Percentiles rank a stretch among this genome's conserved stretches.
These are phyloP conservation scores for Cerrena zonata DNA, from an alignment of 1,284 basidiomycete species.

Conservation along the genomic window DNA sequence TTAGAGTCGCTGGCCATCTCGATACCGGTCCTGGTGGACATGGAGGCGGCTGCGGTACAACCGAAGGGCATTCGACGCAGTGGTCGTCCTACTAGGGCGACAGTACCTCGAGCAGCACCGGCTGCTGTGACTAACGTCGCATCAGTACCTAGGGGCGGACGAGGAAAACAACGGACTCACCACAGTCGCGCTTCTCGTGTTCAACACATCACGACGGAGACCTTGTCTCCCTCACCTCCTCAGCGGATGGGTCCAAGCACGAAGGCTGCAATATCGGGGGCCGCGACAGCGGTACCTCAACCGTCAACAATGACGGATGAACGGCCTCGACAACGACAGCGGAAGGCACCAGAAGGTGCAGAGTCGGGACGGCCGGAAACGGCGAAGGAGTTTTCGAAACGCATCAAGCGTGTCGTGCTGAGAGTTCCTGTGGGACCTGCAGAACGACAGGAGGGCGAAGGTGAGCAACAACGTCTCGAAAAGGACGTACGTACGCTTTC, in stretches of 20 bases:
- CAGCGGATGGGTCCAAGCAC: too few species aligned
- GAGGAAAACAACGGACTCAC: too few species aligned
- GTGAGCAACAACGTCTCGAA: neutral
- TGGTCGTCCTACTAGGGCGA: neutral
- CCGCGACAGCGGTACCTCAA: too few species aligned
- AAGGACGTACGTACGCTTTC: neutral
- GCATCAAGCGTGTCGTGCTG: constrained; percentile 6
- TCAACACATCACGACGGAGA: too few species aligned
- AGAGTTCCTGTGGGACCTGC: constrained; percentile 3
- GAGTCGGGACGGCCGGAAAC: constrained; percentile 10
- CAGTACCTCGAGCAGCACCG: neutral
- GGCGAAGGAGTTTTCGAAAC: constrained; percentile 8
- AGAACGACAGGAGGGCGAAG: constrained; percentile 7
- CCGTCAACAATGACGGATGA: too few species aligned
- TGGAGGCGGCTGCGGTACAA: constrained; percentile 4
- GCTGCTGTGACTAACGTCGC: neutral
- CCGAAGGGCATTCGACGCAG: neutral
- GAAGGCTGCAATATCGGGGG: too few species aligned
- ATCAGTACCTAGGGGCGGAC: too few species aligned
- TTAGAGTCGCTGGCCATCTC: constrained; percentile 2
- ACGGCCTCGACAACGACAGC: too few species aligned
- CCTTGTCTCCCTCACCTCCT: too few species aligned
- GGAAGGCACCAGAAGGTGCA: too few species aligned
- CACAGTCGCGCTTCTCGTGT: too few species aligned
- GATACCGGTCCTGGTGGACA: constrained; percentile 3